Conservation (phyloP, 805 yeast genomes). For the Kazachstania martiniae region DNA sequence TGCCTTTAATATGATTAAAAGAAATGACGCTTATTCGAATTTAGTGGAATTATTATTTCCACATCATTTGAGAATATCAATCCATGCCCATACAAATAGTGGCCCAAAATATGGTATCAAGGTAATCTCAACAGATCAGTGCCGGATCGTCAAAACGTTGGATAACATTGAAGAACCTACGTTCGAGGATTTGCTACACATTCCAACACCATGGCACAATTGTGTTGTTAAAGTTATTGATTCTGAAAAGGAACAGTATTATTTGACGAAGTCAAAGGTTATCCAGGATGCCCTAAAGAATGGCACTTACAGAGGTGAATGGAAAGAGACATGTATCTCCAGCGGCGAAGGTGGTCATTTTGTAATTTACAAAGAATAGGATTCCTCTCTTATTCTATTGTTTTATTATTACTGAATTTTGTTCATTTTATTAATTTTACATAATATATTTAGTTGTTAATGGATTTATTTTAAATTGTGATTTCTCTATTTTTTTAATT, state of each 20-base stretch:
- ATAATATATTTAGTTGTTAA: background rate
- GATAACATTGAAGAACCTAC: conserved; percentile 31
- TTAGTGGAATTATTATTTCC: conserved; percentile 50
- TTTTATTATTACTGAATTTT: background rate
- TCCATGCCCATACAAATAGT: conserved; percentile 48
- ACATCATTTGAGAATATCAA: conserved; percentile 46
- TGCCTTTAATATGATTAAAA: conserved; percentile 54
- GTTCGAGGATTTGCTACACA: conserved; percentile 44
- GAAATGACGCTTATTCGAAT: conserved; percentile 57
- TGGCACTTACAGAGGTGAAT: conserved; percentile 28
- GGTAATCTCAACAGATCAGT: conserved; percentile 34
- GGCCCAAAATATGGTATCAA: conserved; percentile 54
- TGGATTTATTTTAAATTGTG: no score
- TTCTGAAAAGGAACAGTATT: conserved; percentile 23
- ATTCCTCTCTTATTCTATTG: background rate
- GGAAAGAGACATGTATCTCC: conserved; percentile 26
- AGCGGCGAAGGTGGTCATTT: conserved; percentile 29
- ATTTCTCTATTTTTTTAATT: no score
- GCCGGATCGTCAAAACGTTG: conserved; percentile 38
- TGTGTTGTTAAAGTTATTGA: conserved; percentile 29
- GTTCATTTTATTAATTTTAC: background rate
- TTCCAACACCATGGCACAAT: conserved; percentile 62
- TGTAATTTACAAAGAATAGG: conserved; percentile 3
- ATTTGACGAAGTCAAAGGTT: conserved; percentile 29
- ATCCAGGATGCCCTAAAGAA: conserved; percentile 29